Evolutionary conservation across 2,329 filamentous ascomycete genomes (phyloP).

Genomic region (Fusarium hainanense): DNA sequence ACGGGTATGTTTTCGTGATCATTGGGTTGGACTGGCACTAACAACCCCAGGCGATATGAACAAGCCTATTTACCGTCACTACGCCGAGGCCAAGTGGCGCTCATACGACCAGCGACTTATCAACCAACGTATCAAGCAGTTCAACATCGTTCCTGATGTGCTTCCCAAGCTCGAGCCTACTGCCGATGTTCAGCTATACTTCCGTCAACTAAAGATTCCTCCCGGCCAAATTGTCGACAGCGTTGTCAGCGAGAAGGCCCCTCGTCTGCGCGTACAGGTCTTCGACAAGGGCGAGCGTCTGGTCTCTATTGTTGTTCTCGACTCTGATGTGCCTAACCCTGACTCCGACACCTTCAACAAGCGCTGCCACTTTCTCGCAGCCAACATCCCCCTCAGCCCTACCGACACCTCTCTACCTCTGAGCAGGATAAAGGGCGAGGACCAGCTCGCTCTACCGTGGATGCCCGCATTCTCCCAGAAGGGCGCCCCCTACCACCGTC

Average conservation of each 20-base stretch:
- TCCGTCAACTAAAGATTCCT: slow-evolving; percentile 74
- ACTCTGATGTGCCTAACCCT: slow-evolving; percentile 87
- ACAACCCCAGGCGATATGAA: slow-evolving; percentile 81
- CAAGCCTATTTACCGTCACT: slow-evolving; percentile 93
- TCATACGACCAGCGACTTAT: slow-evolving; percentile 82
- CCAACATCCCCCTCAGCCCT: slow-evolving; percentile 66
- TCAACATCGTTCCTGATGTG: slow-evolving; percentile 89
- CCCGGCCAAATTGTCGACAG: slow-evolving; percentile 85
- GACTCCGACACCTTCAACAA: slow-evolving; percentile 80
- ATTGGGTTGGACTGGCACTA: background rate
- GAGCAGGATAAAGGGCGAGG: slow-evolving; percentile 65
- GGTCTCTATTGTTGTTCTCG: slow-evolving; percentile 85
- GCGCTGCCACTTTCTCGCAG: slow-evolving; percentile 88
- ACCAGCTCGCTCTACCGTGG: slow-evolving; percentile 82
- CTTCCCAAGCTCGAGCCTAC: slow-evolving; percentile 81
- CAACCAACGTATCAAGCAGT: slow-evolving; percentile 85
- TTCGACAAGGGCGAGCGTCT: slow-evolving; percentile 86
- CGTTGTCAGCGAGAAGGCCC: slow-evolving; percentile 75
- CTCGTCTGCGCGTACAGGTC: slow-evolving; percentile 83
- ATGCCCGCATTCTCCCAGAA: slow-evolving; percentile 88
- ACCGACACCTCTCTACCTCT: slow-evolving; percentile 72
- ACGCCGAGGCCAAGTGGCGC: slow-evolving; percentile 90
- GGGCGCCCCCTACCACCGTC: slow-evolving; percentile 89
- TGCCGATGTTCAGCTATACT: slow-evolving; percentile 84
- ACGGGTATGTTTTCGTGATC: slow-evolving; percentile 65